Percentiles rank a stretch among this genome's conserved stretches.
Evolutionary conservation across 768 basidiomycete genomes (phyloP).

Genomic region (Podaxis carcinomalis): DNA sequence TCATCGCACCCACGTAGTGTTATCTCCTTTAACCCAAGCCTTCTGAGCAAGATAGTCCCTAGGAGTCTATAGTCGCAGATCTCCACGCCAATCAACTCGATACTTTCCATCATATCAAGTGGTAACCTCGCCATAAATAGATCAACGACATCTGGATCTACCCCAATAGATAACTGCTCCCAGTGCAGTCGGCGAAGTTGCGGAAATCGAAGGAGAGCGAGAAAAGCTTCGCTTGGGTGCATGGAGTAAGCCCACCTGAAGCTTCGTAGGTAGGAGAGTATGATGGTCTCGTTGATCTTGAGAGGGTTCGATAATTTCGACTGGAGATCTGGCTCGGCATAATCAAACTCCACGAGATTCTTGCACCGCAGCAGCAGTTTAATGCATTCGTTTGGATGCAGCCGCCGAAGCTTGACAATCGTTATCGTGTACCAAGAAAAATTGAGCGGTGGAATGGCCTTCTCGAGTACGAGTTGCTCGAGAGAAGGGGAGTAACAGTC

Average conservation of each 20-base stretch:
- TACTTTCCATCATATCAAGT: neutral
- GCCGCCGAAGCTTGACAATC: neutral
- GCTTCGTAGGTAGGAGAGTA: neutral
- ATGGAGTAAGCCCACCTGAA: neutral
- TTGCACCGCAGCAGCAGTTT: neutral
- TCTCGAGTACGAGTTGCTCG: neutral
- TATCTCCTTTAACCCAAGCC: neutral
- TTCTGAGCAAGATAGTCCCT: neutral
- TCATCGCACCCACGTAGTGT: neutral
- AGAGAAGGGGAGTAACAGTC: neutral
- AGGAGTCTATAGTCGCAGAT: neutral
- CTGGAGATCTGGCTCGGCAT: neutral
- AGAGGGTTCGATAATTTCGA: neutral
- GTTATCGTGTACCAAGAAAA: neutral
- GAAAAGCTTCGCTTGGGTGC: neutral
- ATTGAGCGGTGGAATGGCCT: neutral
- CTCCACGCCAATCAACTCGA: neutral
- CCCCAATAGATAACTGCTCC: neutral
- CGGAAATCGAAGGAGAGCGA: neutral
- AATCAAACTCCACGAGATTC: neutral
- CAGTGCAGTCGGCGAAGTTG: neutral
- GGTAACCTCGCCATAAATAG: neutral
- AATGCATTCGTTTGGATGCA: neutral
- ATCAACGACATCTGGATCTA: neutral
- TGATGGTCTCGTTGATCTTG: neutral